Conservation (phyloP, 805 yeast genomes). For the Isabelozyma gotoi region DNA sequence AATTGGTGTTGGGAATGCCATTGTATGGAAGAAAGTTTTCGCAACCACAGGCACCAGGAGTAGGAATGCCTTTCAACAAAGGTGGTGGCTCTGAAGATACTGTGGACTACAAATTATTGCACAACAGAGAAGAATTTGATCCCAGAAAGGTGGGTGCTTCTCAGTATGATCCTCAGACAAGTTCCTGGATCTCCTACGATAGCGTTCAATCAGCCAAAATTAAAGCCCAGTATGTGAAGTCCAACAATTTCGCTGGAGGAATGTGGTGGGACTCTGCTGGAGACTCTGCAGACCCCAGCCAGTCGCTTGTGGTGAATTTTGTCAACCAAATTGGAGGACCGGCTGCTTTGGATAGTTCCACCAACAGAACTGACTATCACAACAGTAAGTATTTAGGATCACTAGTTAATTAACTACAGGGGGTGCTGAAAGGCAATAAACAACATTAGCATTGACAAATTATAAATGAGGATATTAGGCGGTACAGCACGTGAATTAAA, state of each 20-base stretch:
- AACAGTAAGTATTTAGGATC: conserved; percentile 12
- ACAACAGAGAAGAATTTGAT: conserved; percentile 50
- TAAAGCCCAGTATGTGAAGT: conserved; percentile 61
- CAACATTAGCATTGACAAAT: too few species aligned
- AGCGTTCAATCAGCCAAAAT: conserved; percentile 47
- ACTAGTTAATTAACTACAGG: too few species aligned
- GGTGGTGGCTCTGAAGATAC: conserved; percentile 30
- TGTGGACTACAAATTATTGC: conserved; percentile 57
- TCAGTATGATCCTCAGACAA: conserved; percentile 40
- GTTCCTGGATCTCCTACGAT: conserved; percentile 64
- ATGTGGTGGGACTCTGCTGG: conserved; percentile 97
- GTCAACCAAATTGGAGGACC: conserved; percentile 35
- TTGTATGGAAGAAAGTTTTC: conserved; percentile 60
- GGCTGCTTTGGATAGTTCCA: conserved; percentile 11
- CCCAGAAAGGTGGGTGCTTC: conserved; percentile 47
- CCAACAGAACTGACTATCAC: conserved; percentile 13
- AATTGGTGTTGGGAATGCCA: conserved; percentile 83
- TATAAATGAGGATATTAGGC: too few species aligned
- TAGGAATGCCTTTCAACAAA: conserved; percentile 40
- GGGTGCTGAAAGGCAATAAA: too few species aligned
- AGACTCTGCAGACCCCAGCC: conserved; percentile 40
- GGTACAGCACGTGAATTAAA: too few species aligned
- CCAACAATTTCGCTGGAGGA: conserved; percentile 67
- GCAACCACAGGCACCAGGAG: conserved; percentile 32
- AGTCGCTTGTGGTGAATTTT: conserved; percentile 48